Percentiles rank a stretch among this genome's conserved stretches.
These are phyloP conservation scores for Acrocalymma vagum DNA, from an alignment of 2,329 filamentous ascomycete species.

Conservation along the genomic window DNA sequence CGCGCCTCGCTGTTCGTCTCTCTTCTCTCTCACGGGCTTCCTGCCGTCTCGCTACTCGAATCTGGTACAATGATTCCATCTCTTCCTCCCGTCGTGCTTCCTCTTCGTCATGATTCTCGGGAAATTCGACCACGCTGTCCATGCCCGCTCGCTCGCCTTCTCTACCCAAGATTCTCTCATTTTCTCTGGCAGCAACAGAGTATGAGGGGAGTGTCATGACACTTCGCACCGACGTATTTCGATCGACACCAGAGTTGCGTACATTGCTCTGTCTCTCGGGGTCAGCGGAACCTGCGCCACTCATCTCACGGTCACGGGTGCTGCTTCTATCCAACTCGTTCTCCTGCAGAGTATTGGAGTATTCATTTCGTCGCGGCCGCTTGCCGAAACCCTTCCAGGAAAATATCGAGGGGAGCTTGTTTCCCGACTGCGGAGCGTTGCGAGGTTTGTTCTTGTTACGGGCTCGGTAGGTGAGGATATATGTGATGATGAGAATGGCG, in stretches of 20 bases:
- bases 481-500: constrained; percentile 42
- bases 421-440: constrained; percentile 18
- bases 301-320: constrained; percentile 39
- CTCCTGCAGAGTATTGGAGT: constrained; percentile 45
- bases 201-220: constrained; percentile 94
- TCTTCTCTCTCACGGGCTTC: constrained; percentile 82
- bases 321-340: constrained; percentile 35
- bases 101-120: constrained; percentile 80
- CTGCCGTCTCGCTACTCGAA: constrained; percentile 77
- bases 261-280: constrained; percentile 33
- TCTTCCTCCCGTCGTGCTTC: constrained; percentile 83
- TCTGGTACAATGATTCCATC: constrained; percentile 93
- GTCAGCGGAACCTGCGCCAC: constrained; percentile 28
- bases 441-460: constrained; percentile 27
- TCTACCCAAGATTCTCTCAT: constrained; percentile 83
- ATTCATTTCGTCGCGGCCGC: constrained; percentile 36
- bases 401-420: constrained; percentile 42
- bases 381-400: constrained; percentile 37
- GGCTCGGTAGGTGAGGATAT: constrained; percentile 34
- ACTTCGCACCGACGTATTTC: constrained; percentile 88
- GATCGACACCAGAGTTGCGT: constrained; percentile 66
- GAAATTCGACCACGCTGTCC: constrained; percentile 87
- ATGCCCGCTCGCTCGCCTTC: constrained; percentile 93
- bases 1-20: constrained; percentile 72
- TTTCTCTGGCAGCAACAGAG: constrained; percentile 73